Percentiles rank a stretch among this genome's conserved stretches.
phyloP scores from a whole-genome alignment of 2,329 filamentous ascomycete genomes.

The Fusarium robinianum region DNA sequence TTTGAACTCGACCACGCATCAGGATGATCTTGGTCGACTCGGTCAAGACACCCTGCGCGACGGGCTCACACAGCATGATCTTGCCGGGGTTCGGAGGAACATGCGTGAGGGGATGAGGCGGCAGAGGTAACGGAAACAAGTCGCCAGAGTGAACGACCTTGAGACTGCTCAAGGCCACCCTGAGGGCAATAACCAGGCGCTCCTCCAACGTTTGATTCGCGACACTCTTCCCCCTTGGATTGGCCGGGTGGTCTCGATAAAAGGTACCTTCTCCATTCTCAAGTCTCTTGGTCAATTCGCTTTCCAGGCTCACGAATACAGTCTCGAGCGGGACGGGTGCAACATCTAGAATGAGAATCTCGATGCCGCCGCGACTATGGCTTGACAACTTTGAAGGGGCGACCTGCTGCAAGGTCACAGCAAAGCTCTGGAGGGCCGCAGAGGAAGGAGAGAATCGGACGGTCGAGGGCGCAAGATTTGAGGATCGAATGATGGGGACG shows the following conservation, averaged over 20 bases:
- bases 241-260: constrained; percentile 63
- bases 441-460: constrained; percentile 78
- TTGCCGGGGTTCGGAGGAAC: constrained; percentile 81
- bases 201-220: constrained; percentile 54
- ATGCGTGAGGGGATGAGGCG: constrained; percentile 85
- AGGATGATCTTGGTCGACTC: constrained; percentile 83
- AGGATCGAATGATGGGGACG: constrained; percentile 71
- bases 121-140: constrained; percentile 74
- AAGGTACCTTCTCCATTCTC: constrained; percentile 85
- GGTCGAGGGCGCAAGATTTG: constrained; percentile 72
- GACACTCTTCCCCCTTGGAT: constrained; percentile 44
- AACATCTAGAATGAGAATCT: constrained; percentile 82
- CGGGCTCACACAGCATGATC: constrained; percentile 91
- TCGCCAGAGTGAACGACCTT: constrained; percentile 85
- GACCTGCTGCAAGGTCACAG: constrained; percentile 70
- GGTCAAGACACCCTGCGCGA: constrained; percentile 81
- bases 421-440: constrained; percentile 77
- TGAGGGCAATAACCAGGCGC: constrained; percentile 67
- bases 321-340: constrained; percentile 79
- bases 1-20: constrained; percentile 63
- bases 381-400: constrained; percentile 76
- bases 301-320: constrained; percentile 84
- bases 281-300: constrained; percentile 75
- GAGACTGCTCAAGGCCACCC: constrained; percentile 73
- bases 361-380: constrained; percentile 76